Conservation (phyloP, 768 basidiomycete species). For the Tulasnella sp. region DNA sequence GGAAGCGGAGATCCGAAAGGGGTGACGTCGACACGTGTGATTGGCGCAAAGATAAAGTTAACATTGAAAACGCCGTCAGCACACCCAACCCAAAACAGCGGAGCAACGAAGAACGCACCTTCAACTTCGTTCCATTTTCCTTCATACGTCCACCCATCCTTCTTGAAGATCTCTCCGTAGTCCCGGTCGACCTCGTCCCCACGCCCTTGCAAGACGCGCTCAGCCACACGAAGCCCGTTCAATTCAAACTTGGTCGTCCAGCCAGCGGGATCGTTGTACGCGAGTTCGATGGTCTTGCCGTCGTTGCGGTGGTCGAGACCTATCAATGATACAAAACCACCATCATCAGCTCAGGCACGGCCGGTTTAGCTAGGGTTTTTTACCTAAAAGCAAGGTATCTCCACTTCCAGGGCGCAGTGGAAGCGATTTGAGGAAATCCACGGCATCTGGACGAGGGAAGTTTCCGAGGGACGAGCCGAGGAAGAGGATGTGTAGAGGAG, state of each 20-base stretch:
- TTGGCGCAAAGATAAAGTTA: not conserved
- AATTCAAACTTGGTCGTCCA: constrained; percentile 71
- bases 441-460: constrained; percentile 63
- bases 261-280: constrained; percentile 78
- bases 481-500: constrained; percentile 77
- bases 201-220: constrained; percentile 40
- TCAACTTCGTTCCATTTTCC: constrained; percentile 48
- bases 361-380: constrained; percentile 44
- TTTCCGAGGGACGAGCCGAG: constrained; percentile 90
- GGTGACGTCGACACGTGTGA: not conserved
- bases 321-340: constrained; percentile 84
- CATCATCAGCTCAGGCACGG: constrained; percentile 66
- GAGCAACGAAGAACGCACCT: too few species aligned
- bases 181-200: constrained; percentile 42
- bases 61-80: not conserved
- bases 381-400: constrained; percentile 33
- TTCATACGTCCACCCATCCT: constrained; percentile 69
- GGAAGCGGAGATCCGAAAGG: too few species aligned
- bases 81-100: not conserved
- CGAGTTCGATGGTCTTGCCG: constrained; percentile 60
- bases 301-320: constrained; percentile 76
- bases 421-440: constrained; percentile 64
- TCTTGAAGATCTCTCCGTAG: constrained; percentile 38
- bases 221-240: constrained; percentile 71
- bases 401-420: constrained; percentile 53